Base-by-base conservation (phyloP, 73 alveolate species). In the Paramecium tetraurelia region DNA sequence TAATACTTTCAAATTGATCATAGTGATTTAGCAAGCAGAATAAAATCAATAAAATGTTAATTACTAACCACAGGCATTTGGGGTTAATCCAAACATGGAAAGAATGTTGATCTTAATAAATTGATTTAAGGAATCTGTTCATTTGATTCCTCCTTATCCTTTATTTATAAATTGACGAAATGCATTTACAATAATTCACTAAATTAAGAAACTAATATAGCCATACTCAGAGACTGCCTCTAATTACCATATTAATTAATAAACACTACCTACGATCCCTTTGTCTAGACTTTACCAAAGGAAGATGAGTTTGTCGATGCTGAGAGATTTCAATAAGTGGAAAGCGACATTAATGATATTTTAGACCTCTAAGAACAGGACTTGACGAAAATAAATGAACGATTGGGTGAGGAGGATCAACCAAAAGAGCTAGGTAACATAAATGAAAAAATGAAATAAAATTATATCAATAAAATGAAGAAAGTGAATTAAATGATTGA, bases 61-160 rank as follows among this genome's bases (percentile, higher is more conserved):
- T 24, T 80, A 24, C 10, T 40, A 18, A 40, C 57, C 7, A 44
- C 75, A 10, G 90, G 90, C 16, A 41, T 40, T 3, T 80, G 90
- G 90, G 90, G 90, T 12, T 80, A 80, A 41, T 80, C 90, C 5
- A 80, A 80, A 21, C 90, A 80, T 80, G 90, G 90, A 24, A 80
- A 80, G 27, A 80, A 80, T 48, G 90, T 80, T 24, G 90, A 80
- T 80, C 57, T 80, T 21, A 80, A 80, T 7, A 80, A 80, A 80
- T 10, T 80, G 8, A 80, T 80, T 20, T n/a, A 21, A 44, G 90
- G 90, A 4, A 80, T 44, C 12, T 80, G 90, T 43, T 44, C 90
- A 4, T 80, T 40, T 44, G 90, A 80, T 7, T 48, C 46, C 44
- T 80, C 90, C n/a, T 35, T 80, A 48, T 43, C 36, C 24, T 80